Conservation (phyloP, 2,329 filamentous ascomycete genomes). For the Elsinoe fawcettii region DNA sequence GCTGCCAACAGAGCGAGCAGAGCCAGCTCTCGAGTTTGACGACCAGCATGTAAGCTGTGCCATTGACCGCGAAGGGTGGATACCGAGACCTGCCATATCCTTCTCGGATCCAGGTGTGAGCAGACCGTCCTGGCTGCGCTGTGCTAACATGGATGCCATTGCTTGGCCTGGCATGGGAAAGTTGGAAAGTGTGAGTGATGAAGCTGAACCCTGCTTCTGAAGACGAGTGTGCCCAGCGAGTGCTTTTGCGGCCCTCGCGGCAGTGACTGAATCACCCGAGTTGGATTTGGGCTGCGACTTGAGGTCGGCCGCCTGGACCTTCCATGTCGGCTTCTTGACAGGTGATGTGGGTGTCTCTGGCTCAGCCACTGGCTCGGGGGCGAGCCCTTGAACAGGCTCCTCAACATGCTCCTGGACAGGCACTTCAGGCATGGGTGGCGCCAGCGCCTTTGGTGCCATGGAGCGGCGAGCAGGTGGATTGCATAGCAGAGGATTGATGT, state of each 20-base stretch:
- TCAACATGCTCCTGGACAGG: not conserved
- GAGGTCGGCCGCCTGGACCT: not conserved
- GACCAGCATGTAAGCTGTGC: conserved; percentile 12
- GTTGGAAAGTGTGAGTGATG: conserved; percentile 6
- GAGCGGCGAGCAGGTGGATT: conserved; percentile 3
- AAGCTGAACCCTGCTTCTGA: conserved; percentile 6
- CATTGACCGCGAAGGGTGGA: conserved; percentile 11
- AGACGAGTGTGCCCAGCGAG: conserved; percentile 3
- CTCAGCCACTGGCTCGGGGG: not conserved
- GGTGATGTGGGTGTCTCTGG: not conserved
- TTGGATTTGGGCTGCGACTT: conserved; percentile 10
- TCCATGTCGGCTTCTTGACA: conserved; percentile 11
- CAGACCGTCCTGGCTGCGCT: conserved; percentile 4
- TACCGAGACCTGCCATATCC: conserved; percentile 5
- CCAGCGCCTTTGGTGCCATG: not conserved
- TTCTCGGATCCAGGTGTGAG: conserved; percentile 4
- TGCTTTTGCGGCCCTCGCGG: conserved; percentile 7
- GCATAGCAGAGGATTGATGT: conserved; percentile 6
- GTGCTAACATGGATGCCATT: conserved; percentile 1
- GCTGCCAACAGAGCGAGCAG: conserved; percentile 10
- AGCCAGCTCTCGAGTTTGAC: not conserved
- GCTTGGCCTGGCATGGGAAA: conserved; percentile 14
- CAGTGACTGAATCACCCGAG: not conserved
- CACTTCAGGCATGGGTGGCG: not conserved
- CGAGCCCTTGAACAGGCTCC: not conserved